phyloP scores from a whole-genome alignment of 2,329 filamentous ascomycete species.

The Gremmenia infestans region DNA sequence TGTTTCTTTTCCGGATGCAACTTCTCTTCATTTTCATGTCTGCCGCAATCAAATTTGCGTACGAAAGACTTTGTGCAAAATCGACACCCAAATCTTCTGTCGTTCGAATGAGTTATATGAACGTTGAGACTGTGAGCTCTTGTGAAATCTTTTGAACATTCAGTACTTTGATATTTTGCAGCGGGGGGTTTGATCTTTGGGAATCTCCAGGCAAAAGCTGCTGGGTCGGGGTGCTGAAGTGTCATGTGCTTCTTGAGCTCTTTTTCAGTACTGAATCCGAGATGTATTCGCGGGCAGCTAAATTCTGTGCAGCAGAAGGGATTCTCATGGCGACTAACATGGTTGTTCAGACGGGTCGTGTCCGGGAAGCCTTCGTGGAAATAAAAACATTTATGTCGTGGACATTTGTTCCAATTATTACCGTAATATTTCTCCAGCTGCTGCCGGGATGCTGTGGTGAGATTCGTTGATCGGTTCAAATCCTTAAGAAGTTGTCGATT shows the following conservation, averaged over 20 bases:
- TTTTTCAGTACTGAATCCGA: conserved; percentile 31
- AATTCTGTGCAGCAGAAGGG: conserved; percentile 33
- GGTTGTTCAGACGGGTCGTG: conserved; percentile 28
- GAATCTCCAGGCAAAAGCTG: neutral
- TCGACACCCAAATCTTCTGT: neutral
- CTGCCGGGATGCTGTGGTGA: neutral
- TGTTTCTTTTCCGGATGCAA: neutral
- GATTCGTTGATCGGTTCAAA: neutral
- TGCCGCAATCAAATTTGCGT: neutral
- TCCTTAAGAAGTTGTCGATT: conserved; percentile 4
- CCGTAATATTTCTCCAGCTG: conserved; percentile 30
- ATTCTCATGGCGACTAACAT: conserved; percentile 33
- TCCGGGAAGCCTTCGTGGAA: conserved; percentile 38
- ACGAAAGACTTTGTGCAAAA: neutral
- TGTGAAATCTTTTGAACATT: neutral
- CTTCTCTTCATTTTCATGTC: neutral
- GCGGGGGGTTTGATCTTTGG: neutral
- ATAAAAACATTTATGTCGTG: conserved; percentile 35
- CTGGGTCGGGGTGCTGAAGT: conserved; percentile 5
- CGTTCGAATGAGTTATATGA: neutral
- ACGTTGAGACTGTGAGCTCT: neutral
- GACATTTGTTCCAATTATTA: conserved; percentile 35
- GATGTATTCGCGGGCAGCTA: conserved; percentile 29
- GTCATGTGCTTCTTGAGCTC: conserved; percentile 30
- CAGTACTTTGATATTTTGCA: neutral